These are phyloP conservation scores for Oxytropis ochrocephala DNA, from an alignment of 306 rosid species.

Conservation along the genomic window DNA sequence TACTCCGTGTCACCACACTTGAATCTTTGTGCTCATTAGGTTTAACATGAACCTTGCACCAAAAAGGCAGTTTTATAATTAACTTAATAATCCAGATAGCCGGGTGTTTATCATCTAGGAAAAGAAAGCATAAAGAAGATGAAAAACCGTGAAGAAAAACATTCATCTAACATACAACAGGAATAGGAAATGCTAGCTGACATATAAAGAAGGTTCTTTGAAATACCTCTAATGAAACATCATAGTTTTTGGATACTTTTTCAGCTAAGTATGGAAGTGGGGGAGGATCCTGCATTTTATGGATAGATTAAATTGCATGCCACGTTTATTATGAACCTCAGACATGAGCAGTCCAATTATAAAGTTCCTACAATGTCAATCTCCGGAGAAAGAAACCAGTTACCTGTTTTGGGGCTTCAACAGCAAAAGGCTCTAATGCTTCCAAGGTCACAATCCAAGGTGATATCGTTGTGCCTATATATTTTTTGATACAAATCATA, in stretches of 20 bases:
- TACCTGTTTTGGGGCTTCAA: conserved; percentile 87
- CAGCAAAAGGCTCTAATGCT: conserved; percentile 79
- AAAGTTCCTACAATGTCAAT: conserved; percentile 3
- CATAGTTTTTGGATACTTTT: conserved; percentile 65
- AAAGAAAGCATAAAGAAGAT: not conserved
- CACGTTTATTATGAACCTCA: not conserved
- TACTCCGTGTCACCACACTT: conserved; percentile 63
- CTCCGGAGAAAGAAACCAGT: conserved; percentile 1
- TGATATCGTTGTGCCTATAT: conserved; percentile 79
- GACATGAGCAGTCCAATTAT: conserved; percentile 1
- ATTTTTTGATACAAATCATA: conserved; percentile 5
- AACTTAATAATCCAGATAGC: conserved; percentile 7
- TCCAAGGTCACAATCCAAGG: conserved; percentile 97
- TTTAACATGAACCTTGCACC: conserved; percentile 65
- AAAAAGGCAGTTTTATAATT: conserved; percentile 23
- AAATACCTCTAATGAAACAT: conserved; percentile 74
- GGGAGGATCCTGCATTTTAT: conserved; percentile 69
- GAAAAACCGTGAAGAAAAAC: not conserved
- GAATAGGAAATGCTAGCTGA: conserved; percentile 1
- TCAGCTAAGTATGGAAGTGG: conserved; percentile 93
- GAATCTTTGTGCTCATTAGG: conserved; percentile 58
- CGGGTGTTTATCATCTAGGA: not conserved
- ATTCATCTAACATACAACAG: not conserved
- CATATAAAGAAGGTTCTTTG: conserved; percentile 4
- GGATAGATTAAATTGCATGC: conserved; percentile 17